Percentiles rank a stretch among this genome's conserved stretches.
Evolutionary conservation across 371 early-diverging fungal species (phyloP).

Genomic region (Vittaforma corneae): DNA sequence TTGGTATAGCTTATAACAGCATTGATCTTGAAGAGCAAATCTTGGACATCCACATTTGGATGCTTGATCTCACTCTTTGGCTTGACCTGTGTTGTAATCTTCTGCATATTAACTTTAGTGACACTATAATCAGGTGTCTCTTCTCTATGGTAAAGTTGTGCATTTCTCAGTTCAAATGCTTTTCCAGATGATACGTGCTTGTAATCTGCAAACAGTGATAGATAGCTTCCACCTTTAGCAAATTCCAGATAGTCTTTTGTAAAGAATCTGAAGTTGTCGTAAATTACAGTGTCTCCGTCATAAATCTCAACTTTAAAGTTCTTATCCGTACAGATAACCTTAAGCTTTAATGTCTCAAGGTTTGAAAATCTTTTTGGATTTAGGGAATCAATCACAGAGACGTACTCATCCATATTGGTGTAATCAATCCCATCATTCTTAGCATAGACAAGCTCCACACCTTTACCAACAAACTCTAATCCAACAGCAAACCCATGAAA

Average conservation of each 20-base stretch:
- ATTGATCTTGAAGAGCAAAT: constrained; percentile 50
- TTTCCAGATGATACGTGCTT: constrained; percentile 35
- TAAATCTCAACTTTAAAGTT: constrained; percentile 59
- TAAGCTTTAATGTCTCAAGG: constrained; percentile 55
- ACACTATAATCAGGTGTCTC: constrained; percentile 51
- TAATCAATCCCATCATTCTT: constrained; percentile 52
- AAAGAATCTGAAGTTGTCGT: constrained; percentile 53
- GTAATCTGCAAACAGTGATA: constrained; percentile 55
- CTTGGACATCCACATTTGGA: constrained; percentile 45
- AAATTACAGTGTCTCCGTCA: constrained; percentile 47
- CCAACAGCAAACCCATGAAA: constrained; percentile 58
- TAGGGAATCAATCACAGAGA: constrained; percentile 48
- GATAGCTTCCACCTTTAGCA: constrained; percentile 51
- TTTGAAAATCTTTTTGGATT: constrained; percentile 53
- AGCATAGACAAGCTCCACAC: constrained; percentile 49
- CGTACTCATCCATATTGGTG: constrained; percentile 17
- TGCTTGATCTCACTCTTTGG: constrained; percentile 11
- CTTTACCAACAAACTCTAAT: constrained; percentile 56
- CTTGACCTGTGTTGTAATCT: neutral
- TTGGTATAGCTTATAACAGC: constrained; percentile 45
- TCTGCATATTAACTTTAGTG: constrained; percentile 24
- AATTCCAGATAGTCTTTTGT: neutral
- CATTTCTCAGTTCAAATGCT: constrained; percentile 43
- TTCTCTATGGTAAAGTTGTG: constrained; percentile 41
- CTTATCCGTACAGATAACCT: constrained; percentile 56